Evolutionary conservation across 306 rosid species (phyloP).

Genomic region (Luffa aegyptiaca): DNA sequence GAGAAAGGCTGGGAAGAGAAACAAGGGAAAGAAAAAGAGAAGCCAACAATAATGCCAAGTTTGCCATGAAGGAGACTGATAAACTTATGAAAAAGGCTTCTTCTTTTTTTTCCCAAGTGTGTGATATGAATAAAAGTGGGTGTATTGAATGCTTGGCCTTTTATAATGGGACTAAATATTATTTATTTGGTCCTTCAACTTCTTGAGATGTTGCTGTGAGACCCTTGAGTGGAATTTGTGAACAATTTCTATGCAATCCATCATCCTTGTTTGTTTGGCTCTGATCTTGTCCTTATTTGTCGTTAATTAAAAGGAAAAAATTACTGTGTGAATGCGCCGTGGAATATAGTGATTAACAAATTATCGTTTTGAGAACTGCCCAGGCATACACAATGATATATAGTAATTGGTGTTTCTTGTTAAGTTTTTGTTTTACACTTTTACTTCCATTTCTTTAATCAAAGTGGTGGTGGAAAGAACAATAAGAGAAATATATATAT

Average conservation of each 20-base stretch:
- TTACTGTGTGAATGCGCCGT: no score
- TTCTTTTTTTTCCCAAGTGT: neutral
- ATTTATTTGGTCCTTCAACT: neutral
- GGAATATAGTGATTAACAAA: no score
- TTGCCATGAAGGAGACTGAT: neutral
- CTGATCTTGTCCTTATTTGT: neutral
- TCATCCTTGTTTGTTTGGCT: neutral
- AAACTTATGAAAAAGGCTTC: neutral
- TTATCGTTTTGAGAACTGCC: no score
- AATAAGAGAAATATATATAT: no score
- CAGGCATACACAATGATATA: no score
- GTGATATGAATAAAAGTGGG: neutral
- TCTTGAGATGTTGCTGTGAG: neutral
- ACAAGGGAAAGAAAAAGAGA: neutral
- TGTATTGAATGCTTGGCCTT: neutral
- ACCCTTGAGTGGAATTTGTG: neutral
- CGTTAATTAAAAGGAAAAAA: no score
- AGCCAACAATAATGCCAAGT: neutral
- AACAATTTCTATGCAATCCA: neutral
- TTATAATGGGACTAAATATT: neutral
- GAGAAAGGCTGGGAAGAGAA: slow-evolving; percentile 9
- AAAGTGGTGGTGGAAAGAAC: no score
- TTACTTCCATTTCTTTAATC: no score
- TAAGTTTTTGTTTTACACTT: no score
- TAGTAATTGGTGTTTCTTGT: no score